A percentile compares a stretch with the other conserved stretches of the same genome.
Evolutionary conservation across 129 eudicot species (phyloP).

Genomic region (Tagetes patula): DNA sequence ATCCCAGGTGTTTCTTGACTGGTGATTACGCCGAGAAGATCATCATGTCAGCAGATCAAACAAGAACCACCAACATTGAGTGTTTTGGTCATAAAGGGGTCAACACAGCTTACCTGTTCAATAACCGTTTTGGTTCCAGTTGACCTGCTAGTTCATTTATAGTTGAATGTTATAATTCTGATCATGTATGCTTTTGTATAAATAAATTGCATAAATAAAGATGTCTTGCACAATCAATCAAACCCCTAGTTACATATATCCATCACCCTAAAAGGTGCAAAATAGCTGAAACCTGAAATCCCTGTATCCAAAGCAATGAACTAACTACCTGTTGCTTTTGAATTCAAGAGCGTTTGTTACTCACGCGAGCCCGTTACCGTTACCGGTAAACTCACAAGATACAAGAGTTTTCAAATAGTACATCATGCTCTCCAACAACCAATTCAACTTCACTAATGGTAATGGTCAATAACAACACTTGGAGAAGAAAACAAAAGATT

Average conservation of each 20-base stretch:
- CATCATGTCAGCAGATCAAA: too few relatives aligned
- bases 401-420: neutral
- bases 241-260: neutral
- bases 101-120: neutral
- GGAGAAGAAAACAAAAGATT: conserved; percentile 7
- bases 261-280: conserved; percentile 2
- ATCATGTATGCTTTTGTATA: neutral
- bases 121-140: neutral
- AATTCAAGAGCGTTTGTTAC: neutral
- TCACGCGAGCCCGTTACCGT: too few relatives aligned
- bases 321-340: neutral
- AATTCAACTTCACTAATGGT: neutral
- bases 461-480: conserved; percentile 1
- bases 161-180: neutral
- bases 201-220: neutral
- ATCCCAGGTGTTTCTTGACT: too few relatives aligned
- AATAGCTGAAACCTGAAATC: neutral
- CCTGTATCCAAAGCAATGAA: neutral
- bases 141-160: neutral
- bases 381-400: too few relatives aligned
- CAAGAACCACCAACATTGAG: too few relatives aligned
- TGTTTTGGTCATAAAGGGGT: neutral
- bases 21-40: too few relatives aligned
- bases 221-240: neutral
- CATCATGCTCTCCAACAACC: neutral